Evolutionary conservation across 2,329 filamentous ascomycete genomes (phyloP).

Genomic region (Pseudocercospora musae): DNA sequence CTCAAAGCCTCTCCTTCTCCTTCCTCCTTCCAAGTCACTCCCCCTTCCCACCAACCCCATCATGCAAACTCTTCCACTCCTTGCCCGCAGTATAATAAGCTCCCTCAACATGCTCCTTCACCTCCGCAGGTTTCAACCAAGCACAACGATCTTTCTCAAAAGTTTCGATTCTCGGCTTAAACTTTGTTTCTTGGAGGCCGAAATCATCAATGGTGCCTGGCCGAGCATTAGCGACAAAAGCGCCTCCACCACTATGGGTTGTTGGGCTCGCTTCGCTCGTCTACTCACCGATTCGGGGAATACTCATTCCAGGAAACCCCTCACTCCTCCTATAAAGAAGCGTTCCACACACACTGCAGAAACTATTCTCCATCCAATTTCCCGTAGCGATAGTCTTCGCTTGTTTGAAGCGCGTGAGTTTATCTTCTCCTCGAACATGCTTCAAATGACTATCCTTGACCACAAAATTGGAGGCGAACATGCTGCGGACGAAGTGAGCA

Average conservation of each 20-base stretch:
- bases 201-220: slow-evolving; percentile 63
- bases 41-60: slow-evolving; percentile 2
- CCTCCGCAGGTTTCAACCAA: slow-evolving; percentile 14
- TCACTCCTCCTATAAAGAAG: slow-evolving; percentile 54
- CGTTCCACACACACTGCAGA: slow-evolving; percentile 58
- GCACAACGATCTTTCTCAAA: slow-evolving; percentile 50
- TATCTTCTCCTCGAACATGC: slow-evolving; percentile 52
- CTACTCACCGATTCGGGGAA: not conserved
- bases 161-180: slow-evolving; percentile 54
- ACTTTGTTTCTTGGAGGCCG: slow-evolving; percentile 53
- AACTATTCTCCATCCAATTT: slow-evolving; percentile 59
- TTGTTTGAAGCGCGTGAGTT: slow-evolving; percentile 49
- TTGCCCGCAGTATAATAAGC: slow-evolving; percentile 18
- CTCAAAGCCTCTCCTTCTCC: too few relatives aligned
- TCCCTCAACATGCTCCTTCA: slow-evolving; percentile 14
- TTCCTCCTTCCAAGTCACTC: not conserved
- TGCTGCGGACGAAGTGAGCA: slow-evolving; percentile 24
- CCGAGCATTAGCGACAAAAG: slow-evolving; percentile 17
- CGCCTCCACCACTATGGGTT: too few relatives aligned
- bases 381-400: slow-evolving; percentile 47
- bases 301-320: not conserved
- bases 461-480: slow-evolving; percentile 60
- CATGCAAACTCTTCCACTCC: slow-evolving; percentile 15
- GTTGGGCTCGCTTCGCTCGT: not conserved
- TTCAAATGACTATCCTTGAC: slow-evolving; percentile 46